phyloP scores from a whole-genome alignment of 2,329 filamentous ascomycete species.

The Epichloe brachyelytri region DNA sequence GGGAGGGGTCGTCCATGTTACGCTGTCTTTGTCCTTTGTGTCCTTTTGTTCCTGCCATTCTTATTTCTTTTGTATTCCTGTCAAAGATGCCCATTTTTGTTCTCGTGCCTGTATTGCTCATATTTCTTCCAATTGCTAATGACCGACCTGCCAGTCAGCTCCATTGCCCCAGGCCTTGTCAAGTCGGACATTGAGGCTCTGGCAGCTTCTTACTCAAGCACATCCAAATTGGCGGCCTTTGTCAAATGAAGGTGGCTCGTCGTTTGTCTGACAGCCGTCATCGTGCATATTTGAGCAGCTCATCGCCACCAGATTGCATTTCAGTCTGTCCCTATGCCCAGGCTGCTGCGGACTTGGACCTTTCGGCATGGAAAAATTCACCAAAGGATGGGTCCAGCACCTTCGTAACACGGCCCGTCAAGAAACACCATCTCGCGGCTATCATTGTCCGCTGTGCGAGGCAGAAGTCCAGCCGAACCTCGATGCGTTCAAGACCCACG shows the following conservation, averaged over 20 bases:
- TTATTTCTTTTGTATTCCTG: not conserved
- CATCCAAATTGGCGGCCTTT: not conserved
- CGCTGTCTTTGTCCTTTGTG: not conserved
- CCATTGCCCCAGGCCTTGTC: not conserved
- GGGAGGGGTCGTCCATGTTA: no score
- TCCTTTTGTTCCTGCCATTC: not conserved
- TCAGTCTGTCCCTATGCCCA: not conserved
- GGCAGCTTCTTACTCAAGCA: not conserved
- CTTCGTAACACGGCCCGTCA: conserved; percentile 13
- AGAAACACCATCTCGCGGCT: conserved; percentile 5
- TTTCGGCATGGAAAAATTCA: conserved; percentile 6
- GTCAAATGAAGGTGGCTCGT: not conserved
- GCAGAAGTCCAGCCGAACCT: conserved; percentile 13
- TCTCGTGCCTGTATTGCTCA: not conserved
- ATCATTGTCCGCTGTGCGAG: conserved; percentile 14
- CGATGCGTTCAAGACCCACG: conserved; percentile 16
- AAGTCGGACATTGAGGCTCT: not conserved
- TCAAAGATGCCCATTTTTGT: not conserved
- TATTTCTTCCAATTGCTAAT: not conserved
- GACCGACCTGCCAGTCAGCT: not conserved
- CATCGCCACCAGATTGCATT: not conserved
- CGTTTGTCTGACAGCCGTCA: not conserved
- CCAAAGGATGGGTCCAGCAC: conserved; percentile 13
- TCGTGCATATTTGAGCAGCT: not conserved
- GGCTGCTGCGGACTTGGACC: not conserved